A percentile compares a stretch with the other conserved stretches of the same genome.
Evolutionary conservation across 139 green algal genomes (phyloP).

Genomic region (Cymbomonas tetramitiformis): DNA sequence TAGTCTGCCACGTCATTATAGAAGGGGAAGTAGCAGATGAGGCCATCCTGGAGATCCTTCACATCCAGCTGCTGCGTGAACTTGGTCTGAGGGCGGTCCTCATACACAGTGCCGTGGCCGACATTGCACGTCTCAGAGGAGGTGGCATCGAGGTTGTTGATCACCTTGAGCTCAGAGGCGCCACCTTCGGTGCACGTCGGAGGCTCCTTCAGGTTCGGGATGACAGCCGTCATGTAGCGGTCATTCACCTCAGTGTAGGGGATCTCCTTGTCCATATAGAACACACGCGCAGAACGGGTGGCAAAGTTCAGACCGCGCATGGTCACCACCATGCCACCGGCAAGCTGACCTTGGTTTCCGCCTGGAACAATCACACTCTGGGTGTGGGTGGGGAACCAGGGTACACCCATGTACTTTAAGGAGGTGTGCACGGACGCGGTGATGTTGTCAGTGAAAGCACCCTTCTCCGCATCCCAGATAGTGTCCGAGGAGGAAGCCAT

Average conservation of each 20-base stretch:
- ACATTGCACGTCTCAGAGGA: no score
- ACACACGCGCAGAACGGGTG: no score
- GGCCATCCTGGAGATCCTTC: conserved; percentile 1
- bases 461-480: background rate
- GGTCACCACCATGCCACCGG: conserved; percentile 10
- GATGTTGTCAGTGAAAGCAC: background rate
- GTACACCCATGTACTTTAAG: conserved; percentile 3
- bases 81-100: no score
- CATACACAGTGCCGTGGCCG: background rate
- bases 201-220: no score
- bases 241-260: background rate
- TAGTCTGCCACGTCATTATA: background rate
- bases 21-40: conserved; percentile 18
- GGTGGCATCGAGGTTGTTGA: background rate
- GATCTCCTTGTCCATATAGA: no score
- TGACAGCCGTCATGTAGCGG: background rate
- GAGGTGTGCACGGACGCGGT: conserved; percentile 3
- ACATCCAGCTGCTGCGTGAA: conserved; percentile 6
- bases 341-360: background rate
- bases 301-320: conserved; percentile 21
- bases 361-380: background rate
- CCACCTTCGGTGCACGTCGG: background rate
- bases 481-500: background rate
- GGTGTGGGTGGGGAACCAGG: conserved; percentile 18
- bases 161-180: background rate